phyloP scores from a whole-genome alignment of 495 filamentous ascomycete genomes.

The Xylaria nigripes region DNA sequence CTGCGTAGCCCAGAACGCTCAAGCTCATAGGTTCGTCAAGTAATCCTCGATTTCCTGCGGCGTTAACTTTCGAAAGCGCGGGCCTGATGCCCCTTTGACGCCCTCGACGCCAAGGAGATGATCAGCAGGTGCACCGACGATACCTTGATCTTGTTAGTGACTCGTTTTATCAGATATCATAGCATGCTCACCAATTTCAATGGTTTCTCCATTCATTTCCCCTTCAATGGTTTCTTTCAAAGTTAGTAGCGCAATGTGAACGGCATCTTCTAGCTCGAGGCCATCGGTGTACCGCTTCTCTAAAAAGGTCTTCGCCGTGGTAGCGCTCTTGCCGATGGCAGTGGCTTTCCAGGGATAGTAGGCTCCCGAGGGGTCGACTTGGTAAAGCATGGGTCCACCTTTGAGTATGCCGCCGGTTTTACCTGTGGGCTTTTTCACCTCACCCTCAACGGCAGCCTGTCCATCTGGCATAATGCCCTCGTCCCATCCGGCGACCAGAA shows the following conservation, averaged over 20 bases:
- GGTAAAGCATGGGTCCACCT: slow-evolving; percentile 94
- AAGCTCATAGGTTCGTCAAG: slow-evolving; percentile 81
- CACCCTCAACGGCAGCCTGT: slow-evolving; percentile 31
- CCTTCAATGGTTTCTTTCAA: slow-evolving; percentile 99
- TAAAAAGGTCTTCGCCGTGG: slow-evolving; percentile 94
- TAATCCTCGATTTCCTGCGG: slow-evolving; percentile 99
- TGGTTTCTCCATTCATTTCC: slow-evolving; percentile 98
- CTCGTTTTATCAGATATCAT: background rate
- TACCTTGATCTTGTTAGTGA: slow-evolving; percentile 53
- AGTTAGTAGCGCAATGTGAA: slow-evolving; percentile 95
- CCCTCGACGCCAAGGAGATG: slow-evolving; percentile 89
- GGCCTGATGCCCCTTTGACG: slow-evolving; percentile 80
- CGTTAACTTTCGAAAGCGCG: slow-evolving; percentile 90
- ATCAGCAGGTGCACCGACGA: slow-evolving; percentile 89
- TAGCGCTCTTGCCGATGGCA: slow-evolving; percentile 96
- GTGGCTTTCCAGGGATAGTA: slow-evolving; percentile 99
- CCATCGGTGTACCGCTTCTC: slow-evolving; percentile 98
- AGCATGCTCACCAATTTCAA: slow-evolving; percentile 77
- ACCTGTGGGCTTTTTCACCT: slow-evolving; percentile 51
- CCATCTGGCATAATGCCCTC: slow-evolving; percentile 83
- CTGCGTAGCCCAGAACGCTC: slow-evolving; percentile 11
- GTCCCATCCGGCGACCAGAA: slow-evolving; percentile 96
- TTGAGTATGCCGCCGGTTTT: slow-evolving; percentile 95
- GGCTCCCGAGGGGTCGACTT: slow-evolving; percentile 92
- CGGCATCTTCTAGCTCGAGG: slow-evolving; percentile 93